phyloP scores from a whole-genome alignment of 129 eudicot genomes.

The Erigeron canadensis region DNA sequence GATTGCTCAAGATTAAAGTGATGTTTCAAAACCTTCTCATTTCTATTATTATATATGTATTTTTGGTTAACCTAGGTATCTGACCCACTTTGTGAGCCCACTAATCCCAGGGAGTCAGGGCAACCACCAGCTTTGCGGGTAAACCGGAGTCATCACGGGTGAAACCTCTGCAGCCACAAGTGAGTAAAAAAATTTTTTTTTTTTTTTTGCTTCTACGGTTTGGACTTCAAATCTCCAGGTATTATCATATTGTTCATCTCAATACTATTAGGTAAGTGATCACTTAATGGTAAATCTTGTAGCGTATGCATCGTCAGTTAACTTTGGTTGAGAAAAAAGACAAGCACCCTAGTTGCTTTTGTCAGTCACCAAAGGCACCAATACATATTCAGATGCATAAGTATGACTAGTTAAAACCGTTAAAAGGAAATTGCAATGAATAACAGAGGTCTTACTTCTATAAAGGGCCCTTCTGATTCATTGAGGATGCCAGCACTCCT shows the following conservation, averaged over 20 bases:
- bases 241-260: not conserved
- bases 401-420: not conserved
- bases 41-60: too few relatives aligned
- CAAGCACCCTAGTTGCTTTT: not conserved
- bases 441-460: slow-evolving; percentile 52
- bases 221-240: too few relatives aligned
- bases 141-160: too few relatives aligned
- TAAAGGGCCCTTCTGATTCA: slow-evolving; percentile 63
- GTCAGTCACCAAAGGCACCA: too few relatives aligned
- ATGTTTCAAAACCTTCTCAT: not conserved
- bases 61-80: too few relatives aligned
- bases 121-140: too few relatives aligned
- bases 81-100: too few relatives aligned
- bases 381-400: too few relatives aligned
- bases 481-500: slow-evolving; percentile 55
- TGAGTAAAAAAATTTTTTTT: too few relatives aligned
- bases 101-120: too few relatives aligned
- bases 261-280: slow-evolving; percentile 2
- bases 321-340: not conserved
- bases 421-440: not conserved
- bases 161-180: too few relatives aligned
- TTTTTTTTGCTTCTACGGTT: too few relatives aligned
- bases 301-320: not conserved
- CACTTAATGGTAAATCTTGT: not conserved
- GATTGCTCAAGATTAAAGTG: not conserved